These are phyloP conservation scores for Akanthomyces uredinophilus DNA, from an alignment of 2,329 filamentous ascomycete species.

Conservation along the genomic window DNA sequence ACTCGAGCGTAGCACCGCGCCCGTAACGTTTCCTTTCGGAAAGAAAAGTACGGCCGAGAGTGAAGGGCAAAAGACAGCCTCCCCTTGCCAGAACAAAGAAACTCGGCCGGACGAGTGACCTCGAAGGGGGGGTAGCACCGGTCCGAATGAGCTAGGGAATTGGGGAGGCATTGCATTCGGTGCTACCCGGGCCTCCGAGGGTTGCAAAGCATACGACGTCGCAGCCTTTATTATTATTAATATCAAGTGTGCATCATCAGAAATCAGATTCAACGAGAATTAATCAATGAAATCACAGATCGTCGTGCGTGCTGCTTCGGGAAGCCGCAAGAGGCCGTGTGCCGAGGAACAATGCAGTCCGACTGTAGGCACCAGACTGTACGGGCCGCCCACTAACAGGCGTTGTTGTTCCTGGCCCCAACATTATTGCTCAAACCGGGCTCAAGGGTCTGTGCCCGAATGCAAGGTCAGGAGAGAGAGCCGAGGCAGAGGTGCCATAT, in stretches of 20 bases:
- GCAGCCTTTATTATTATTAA: background rate
- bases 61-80: background rate
- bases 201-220: background rate
- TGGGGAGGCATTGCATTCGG: background rate
- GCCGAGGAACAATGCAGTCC: too few species aligned
- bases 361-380: background rate
- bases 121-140: background rate
- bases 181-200: background rate
- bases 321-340: too few species aligned
- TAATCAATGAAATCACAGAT: background rate
- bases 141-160: background rate
- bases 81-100: background rate
- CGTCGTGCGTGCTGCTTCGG: too few species aligned
- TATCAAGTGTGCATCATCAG: background rate
- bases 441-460: too few species aligned
- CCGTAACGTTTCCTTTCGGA: background rate
- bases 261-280: too few species aligned
- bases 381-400: background rate
- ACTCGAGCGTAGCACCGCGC: too few species aligned
- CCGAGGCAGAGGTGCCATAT: background rate
- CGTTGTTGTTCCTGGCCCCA: background rate
- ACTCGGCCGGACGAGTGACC: slow-evolving; percentile 1
- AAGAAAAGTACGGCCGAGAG: background rate
- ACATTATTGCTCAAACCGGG: too few species aligned
- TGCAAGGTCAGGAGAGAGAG: too few species aligned